Evolutionary conservation across 257 asterid genomes (phyloP).

Genomic region (Ligustrum vulgare): DNA sequence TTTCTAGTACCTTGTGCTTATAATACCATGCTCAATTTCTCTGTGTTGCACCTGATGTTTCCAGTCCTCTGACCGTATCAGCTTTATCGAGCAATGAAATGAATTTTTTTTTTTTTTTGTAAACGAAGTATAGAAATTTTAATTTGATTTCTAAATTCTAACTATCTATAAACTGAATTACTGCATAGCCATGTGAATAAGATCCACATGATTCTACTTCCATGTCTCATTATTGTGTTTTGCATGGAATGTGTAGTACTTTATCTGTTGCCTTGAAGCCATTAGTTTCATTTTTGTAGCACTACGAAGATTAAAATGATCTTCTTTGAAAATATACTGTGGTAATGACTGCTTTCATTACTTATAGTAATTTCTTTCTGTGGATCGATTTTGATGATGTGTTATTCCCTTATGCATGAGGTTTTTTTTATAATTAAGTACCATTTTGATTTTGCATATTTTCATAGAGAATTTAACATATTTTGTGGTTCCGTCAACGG

Average conservation of each 20-base stretch:
- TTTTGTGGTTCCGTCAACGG: slow-evolving; percentile 18
- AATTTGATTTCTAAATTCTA: neutral
- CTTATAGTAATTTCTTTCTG: neutral
- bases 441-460: slow-evolving; percentile 1
- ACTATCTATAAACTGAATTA: no score
- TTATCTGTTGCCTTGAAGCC: neutral
- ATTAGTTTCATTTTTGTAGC: neutral
- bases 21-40: neutral
- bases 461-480: slow-evolving; percentile 1
- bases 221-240: neutral
- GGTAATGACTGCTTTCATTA: neutral
- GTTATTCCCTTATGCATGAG: slow-evolving; percentile 17
- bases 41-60: neutral
- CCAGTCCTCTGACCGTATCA: neutral
- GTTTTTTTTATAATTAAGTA: neutral
- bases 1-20: neutral
- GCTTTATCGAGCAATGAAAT: neutral
- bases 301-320: neutral
- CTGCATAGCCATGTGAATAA: neutral
- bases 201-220: neutral
- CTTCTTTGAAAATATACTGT: neutral
- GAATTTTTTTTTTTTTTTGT: neutral
- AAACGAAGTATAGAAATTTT: neutral
- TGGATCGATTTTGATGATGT: slow-evolving; percentile 17
- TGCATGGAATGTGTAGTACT: neutral